phyloP scores from a whole-genome alignment of 305 asterid genomes.

The Euphrasia arctica region DNA sequence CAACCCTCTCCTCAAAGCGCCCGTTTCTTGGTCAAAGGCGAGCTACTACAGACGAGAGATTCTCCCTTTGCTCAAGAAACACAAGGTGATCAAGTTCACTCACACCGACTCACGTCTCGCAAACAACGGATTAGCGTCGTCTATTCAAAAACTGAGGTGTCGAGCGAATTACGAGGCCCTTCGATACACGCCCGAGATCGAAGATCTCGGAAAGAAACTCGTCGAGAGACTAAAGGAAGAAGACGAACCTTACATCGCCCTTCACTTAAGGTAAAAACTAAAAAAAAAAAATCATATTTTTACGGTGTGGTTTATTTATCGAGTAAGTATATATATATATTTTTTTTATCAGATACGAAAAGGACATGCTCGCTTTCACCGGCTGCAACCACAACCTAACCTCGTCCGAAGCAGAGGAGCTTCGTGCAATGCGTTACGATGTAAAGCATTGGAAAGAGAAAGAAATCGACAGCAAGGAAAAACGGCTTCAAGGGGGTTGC shows the following conservation, averaged over 20 bases:
- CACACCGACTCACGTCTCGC: slow-evolving; percentile 81
- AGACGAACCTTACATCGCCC: slow-evolving; percentile 66
- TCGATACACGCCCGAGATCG: slow-evolving; percentile 63
- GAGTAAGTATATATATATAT: background rate
- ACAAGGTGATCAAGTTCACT: slow-evolving; percentile 65
- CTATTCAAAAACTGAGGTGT: slow-evolving; percentile 78
- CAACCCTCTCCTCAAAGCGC: slow-evolving; percentile 58
- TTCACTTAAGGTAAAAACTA: slow-evolving; percentile 66
- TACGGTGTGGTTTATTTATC: no score
- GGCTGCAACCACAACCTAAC: slow-evolving; percentile 84
- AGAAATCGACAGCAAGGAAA: slow-evolving; percentile 60
- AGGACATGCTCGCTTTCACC: slow-evolving; percentile 92
- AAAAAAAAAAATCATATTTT: no score
- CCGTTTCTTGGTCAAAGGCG: slow-evolving; percentile 90
- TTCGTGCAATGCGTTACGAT: slow-evolving; percentile 55
- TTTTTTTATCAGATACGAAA: slow-evolving; percentile 51
- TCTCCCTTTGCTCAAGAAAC: slow-evolving; percentile 52
- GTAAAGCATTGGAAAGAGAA: slow-evolving; percentile 91
- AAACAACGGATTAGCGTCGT: slow-evolving; percentile 63
- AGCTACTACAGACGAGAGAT: slow-evolving; percentile 75
- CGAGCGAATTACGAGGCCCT: slow-evolving; percentile 83
- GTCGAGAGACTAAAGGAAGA: slow-evolving; percentile 52
- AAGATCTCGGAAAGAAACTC: slow-evolving; percentile 58
- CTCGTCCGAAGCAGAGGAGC: slow-evolving; percentile 50
- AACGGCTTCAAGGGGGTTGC: slow-evolving; percentile 63